Percentiles rank a stretch among this genome's conserved stretches.
These are phyloP conservation scores for Gnomoniopsis smithogilvyi DNA, from an alignment of 2,329 filamentous ascomycete genomes.

Conservation along the genomic window DNA sequence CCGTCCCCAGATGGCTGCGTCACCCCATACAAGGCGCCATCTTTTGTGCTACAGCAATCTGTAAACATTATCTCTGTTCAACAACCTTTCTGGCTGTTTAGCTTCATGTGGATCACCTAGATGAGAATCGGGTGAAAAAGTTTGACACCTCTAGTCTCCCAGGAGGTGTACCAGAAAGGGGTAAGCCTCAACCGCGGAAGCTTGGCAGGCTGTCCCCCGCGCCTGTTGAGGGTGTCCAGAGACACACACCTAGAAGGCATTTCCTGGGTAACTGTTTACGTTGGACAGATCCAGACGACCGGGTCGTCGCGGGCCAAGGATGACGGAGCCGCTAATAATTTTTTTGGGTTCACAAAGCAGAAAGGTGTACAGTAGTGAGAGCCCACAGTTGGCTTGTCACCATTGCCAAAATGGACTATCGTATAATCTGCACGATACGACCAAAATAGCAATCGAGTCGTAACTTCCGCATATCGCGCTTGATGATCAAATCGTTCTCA, in stretches of 20 bases:
- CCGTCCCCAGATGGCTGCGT: neutral
- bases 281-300: neutral
- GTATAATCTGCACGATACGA: neutral
- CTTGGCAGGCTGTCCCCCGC: neutral
- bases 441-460: neutral
- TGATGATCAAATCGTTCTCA: neutral
- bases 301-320: too few species aligned
- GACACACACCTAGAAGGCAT: neutral
- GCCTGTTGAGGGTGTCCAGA: constrained; percentile 19
- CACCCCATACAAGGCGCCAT: neutral
- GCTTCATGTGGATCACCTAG: neutral
- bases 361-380: neutral
- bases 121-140: neutral
- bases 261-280: too few species aligned
- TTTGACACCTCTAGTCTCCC: neutral
- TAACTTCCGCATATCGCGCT: neutral
- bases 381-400: neutral
- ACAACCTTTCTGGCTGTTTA: neutral
- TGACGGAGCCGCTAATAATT: too few species aligned
- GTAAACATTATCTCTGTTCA: neutral
- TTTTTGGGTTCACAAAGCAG: too few species aligned
- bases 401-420: neutral
- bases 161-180: neutral
- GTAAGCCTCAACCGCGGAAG: neutral
- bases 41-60: neutral